Conservation (phyloP, 805 yeast species). For the Saturnispora gosingensis region DNA sequence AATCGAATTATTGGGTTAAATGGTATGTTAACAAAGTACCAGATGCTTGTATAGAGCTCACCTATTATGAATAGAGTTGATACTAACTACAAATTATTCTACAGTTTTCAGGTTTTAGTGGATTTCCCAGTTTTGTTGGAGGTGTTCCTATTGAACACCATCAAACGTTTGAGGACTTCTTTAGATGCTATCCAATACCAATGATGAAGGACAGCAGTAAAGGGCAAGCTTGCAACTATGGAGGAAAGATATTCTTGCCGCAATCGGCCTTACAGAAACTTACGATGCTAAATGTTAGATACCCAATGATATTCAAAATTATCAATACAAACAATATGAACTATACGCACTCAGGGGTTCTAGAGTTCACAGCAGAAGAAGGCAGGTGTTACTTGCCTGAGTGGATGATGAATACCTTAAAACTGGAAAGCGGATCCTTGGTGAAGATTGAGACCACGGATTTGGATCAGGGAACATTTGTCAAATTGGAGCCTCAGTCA, state of each 20-base stretch:
- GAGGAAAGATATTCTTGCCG: conserved; percentile 93
- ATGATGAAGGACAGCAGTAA: conserved; percentile 76
- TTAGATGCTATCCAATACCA: conserved; percentile 84
- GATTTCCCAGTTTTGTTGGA: conserved; percentile 13
- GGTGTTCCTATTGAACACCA: conserved; percentile 15
- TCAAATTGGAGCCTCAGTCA: conserved; percentile 91
- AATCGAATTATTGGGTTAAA: background rate
- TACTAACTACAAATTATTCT: conserved; percentile 3
- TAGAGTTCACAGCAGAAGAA: conserved; percentile 95
- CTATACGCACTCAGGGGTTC: conserved; percentile 83
- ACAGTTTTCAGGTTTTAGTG: conserved; percentile 23
- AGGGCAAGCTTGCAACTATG: conserved; percentile 75
- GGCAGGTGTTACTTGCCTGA: conserved; percentile 92
- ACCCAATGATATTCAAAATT: conserved; percentile 90
- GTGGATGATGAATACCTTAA: conserved; percentile 87
- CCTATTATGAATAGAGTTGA: background rate
- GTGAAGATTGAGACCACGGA: conserved; percentile 68
- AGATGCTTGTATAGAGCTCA: background rate
- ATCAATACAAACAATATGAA: conserved; percentile 48
- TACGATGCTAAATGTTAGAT: conserved; percentile 83
- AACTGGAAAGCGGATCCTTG: conserved; percentile 69
- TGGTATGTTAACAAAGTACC: conserved; percentile 7
- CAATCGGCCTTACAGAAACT: conserved; percentile 84
- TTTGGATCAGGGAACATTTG: conserved; percentile 78
- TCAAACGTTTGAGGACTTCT: conserved; percentile 65